These are phyloP conservation scores for Starmerella sirachaensis DNA, from an alignment of 805 yeast genomes.

Conservation along the genomic window DNA sequence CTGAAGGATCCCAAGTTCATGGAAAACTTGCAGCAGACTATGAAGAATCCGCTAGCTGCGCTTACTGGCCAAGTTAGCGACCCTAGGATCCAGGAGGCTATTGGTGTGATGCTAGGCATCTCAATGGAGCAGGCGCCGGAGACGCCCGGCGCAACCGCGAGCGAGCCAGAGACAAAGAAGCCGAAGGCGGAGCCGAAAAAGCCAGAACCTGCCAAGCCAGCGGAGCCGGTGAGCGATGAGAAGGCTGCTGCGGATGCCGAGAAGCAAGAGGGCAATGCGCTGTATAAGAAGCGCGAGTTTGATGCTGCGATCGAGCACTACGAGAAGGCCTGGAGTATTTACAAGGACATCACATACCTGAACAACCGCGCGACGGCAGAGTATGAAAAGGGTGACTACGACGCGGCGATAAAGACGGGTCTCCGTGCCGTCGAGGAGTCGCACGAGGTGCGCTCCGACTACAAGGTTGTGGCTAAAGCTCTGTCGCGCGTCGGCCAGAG, in stretches of 20 bases:
- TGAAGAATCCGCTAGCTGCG: conserved; percentile 62
- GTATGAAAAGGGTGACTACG: conserved; percentile 87
- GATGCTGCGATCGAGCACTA: conserved; percentile 86
- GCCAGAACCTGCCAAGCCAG: conserved; percentile 20
- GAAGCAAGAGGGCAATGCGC: conserved; percentile 74
- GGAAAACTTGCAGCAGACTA: conserved; percentile 42
- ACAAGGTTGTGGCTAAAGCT: conserved; percentile 81
- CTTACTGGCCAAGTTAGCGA: conserved; percentile 42
- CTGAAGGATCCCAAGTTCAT: conserved; percentile 83
- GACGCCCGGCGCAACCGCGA: conserved; percentile 10
- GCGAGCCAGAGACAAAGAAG: conserved; percentile 21
- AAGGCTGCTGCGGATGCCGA: conserved; percentile 35
- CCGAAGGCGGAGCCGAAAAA: conserved; percentile 22
- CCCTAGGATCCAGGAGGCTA: conserved; percentile 72
- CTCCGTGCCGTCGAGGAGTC: conserved; percentile 77
- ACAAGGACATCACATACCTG: conserved; percentile 79
- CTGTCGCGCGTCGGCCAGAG: conserved; percentile 82
- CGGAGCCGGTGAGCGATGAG: conserved; percentile 7
- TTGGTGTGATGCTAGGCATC: conserved; percentile 77
- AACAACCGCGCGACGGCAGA: conserved; percentile 98
- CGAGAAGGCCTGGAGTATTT: conserved; percentile 70
- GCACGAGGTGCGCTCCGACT: conserved; percentile 81
- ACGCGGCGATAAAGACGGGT: conserved; percentile 71
- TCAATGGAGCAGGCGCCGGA: conserved; percentile 32
- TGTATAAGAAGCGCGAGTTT: conserved; percentile 77